phyloP scores from a whole-genome alignment of 2,329 filamentous ascomycete genomes.

The Thielaviopsis ethacetica region DNA sequence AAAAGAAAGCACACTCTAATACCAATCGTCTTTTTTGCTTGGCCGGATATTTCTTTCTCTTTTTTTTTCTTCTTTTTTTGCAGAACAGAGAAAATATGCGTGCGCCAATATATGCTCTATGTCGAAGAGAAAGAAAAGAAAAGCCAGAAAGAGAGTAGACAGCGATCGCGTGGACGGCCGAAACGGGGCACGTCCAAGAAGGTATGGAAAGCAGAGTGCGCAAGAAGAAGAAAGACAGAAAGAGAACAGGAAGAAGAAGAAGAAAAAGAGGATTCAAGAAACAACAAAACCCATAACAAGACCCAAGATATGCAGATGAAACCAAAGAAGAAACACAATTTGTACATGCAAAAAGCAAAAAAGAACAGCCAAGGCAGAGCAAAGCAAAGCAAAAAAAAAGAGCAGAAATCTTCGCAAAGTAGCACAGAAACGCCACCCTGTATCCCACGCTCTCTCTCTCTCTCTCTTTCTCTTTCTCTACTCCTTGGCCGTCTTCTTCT shows the following conservation, averaged over 20 bases:
- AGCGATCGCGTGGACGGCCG: background rate
- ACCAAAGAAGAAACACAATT: conserved; percentile 9
- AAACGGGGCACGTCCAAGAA: background rate
- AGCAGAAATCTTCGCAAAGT: background rate
- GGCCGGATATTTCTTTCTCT: background rate
- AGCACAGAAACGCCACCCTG: background rate
- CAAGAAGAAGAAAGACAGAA: background rate
- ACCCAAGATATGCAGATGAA: conserved; percentile 12
- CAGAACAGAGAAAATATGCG: background rate
- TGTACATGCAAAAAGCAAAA: conserved; percentile 9
- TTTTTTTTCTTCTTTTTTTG: no score
- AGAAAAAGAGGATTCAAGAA: conserved; percentile 2
- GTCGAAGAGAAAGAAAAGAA: background rate
- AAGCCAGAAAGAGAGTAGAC: background rate
- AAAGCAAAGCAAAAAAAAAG: conserved; percentile 8
- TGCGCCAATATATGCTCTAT: background rate
- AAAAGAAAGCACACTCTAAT: background rate
- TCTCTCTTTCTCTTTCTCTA: background rate
- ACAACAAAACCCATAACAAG: conserved; percentile 9
- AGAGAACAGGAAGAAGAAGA: conserved; percentile 5
- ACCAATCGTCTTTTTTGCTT: background rate
- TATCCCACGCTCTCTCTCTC: background rate
- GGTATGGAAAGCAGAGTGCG: background rate
- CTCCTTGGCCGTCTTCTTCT: conserved; percentile 23
- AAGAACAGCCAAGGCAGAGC: conserved; percentile 12